A percentile compares a stretch with the other conserved stretches of the same genome.
These are phyloP conservation scores for Tricholoma hemisulphureum DNA, from an alignment of 768 basidiomycete species.

Conservation along the genomic window DNA sequence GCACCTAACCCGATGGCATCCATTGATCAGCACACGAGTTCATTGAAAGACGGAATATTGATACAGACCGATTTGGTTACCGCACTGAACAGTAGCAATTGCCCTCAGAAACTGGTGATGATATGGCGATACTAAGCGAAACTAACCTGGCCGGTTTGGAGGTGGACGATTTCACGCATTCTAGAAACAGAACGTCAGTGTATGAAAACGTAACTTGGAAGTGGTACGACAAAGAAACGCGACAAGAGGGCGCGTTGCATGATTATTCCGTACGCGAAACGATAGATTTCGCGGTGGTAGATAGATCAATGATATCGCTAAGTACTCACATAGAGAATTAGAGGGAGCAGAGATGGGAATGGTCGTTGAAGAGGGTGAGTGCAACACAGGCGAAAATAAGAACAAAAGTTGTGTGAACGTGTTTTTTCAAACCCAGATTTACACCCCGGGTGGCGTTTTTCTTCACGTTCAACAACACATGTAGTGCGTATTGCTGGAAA, in stretches of 20 bases:
- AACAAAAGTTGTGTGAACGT: conserved; percentile 33
- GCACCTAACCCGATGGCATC: conserved; percentile 54
- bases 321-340: conserved; percentile 44
- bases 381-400: conserved; percentile 46
- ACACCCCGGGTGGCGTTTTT: conserved; percentile 33
- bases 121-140: conserved; percentile 1
- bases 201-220: conserved; percentile 26
- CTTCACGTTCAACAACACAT: conserved; percentile 8
- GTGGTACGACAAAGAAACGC: conserved; percentile 49
- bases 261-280: conserved; percentile 15
- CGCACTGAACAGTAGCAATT: conserved; percentile 59
- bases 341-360: conserved; percentile 32
- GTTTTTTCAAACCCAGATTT: conserved; percentile 47
- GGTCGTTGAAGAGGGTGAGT: conserved; percentile 44
- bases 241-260: conserved; percentile 32
- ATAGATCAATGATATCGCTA: neutral
- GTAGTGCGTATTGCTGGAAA: neutral
- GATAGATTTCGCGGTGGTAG: conserved; percentile 8
- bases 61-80: conserved; percentile 95
- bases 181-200: conserved; percentile 45
- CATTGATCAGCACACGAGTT: conserved; percentile 17
- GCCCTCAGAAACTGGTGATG: conserved; percentile 22
- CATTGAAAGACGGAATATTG: conserved; percentile 19
- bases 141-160: conserved; percentile 95
- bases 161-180: conserved; percentile 99